A percentile compares a stretch with the other conserved stretches of the same genome.
These are phyloP conservation scores for Ascochyta koolunga DNA, from an alignment of 2,329 filamentous ascomycete species.

Conservation along the genomic window DNA sequence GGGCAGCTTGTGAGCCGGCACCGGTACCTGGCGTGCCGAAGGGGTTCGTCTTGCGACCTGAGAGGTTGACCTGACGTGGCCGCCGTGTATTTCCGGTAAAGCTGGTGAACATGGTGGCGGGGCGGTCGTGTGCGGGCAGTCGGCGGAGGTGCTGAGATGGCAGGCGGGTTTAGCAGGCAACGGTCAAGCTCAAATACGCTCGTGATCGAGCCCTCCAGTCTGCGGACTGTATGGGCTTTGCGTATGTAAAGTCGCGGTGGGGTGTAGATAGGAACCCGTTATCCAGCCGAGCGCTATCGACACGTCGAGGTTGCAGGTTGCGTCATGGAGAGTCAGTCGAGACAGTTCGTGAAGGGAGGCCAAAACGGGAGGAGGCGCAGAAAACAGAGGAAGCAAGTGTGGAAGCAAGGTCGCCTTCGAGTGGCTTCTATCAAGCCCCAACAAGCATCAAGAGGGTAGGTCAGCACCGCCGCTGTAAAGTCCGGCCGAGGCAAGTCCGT, in stretches of 20 bases:
- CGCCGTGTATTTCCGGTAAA: slow-evolving; percentile 89
- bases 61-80: slow-evolving; percentile 91
- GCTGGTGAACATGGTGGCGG: slow-evolving; percentile 76
- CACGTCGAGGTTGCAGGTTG: slow-evolving; percentile 7
- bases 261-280: slow-evolving; percentile 8
- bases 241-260: background rate
- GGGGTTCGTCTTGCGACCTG: slow-evolving; percentile 80
- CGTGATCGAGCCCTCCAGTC: slow-evolving; percentile 11
- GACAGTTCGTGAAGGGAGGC: background rate
- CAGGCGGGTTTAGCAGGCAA: too few relatives aligned
- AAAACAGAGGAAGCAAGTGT: slow-evolving; percentile 2
- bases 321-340: background rate
- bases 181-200: background rate
- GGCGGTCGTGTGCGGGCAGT: background rate
- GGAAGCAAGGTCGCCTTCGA: slow-evolving; percentile 17
- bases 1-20: slow-evolving; percentile 73
- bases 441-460: slow-evolving; percentile 7
- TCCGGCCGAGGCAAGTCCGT: slow-evolving; percentile 14
- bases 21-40: slow-evolving; percentile 70
- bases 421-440: slow-evolving; percentile 25
- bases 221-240: slow-evolving; percentile 13
- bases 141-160: background rate
- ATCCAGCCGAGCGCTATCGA: slow-evolving; percentile 9
- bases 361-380: background rate
- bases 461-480: slow-evolving; percentile 14